These are phyloP conservation scores for Solanum chilense DNA, from an alignment of 257 asterid species.

Conservation along the genomic window DNA sequence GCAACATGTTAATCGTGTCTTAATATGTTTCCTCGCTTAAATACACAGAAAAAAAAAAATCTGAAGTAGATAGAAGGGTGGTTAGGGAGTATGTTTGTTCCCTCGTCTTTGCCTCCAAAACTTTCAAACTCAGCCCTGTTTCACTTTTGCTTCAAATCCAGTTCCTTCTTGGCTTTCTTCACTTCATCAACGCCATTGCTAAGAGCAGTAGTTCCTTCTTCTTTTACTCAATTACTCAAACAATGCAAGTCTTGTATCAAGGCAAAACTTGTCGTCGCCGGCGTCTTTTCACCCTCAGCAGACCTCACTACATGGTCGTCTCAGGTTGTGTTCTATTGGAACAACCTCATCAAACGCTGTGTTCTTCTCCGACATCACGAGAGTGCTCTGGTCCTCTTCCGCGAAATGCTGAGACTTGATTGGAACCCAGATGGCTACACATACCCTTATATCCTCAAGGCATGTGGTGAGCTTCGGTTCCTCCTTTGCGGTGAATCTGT, in stretches of 20 bases:
- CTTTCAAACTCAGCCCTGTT: not conserved
- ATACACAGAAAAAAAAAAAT: not conserved
- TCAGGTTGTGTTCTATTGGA: conserved; percentile 52
- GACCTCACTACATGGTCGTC: not conserved
- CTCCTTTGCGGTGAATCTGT: conserved; percentile 31
- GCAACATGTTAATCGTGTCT: too few species aligned
- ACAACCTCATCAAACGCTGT: conserved; percentile 46
- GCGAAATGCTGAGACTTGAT: conserved; percentile 48
- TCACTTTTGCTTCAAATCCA: not conserved
- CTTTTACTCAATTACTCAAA: not conserved
- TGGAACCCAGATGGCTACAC: conserved; percentile 74
- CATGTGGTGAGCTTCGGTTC: conserved; percentile 38
- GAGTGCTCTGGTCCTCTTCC: conserved; percentile 37
- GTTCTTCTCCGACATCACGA: conserved; percentile 13
- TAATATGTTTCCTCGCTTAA: not conserved
- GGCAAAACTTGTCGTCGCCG: not conserved
- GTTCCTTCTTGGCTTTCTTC: not conserved
- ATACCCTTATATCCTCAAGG: conserved; percentile 60
- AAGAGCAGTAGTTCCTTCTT: not conserved
- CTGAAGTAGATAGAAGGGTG: not conserved
- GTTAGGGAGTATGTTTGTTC: not conserved
- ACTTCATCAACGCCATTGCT: not conserved
- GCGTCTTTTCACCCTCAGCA: not conserved
- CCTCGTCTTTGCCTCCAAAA: not conserved
- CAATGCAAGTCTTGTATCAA: conserved; percentile 3